A percentile compares a stretch with the other conserved stretches of the same genome.
These are phyloP conservation scores for Hyphodiscus sp. DNA, from an alignment of 2,329 filamentous ascomycete genomes.

Conservation along the genomic window DNA sequence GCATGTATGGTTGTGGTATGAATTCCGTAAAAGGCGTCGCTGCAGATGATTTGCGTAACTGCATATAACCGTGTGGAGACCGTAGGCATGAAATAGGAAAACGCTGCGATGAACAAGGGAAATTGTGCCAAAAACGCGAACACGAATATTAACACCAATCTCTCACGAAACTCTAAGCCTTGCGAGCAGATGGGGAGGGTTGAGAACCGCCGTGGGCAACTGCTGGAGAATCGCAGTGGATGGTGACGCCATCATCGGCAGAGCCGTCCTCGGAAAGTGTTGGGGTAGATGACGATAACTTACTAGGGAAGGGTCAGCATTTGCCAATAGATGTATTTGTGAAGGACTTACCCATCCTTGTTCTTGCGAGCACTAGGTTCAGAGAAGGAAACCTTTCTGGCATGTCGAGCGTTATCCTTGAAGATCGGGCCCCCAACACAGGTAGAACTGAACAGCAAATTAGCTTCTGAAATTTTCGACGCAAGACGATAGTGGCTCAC, in stretches of 20 bases:
- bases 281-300: constrained; percentile 16
- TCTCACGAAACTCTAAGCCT: constrained; percentile 14
- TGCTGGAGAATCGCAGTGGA: constrained; percentile 28
- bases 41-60: constrained; percentile 13
- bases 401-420: constrained; percentile 28
- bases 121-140: background rate
- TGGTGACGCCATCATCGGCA: constrained; percentile 26
- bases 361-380: constrained; percentile 22
- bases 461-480: background rate
- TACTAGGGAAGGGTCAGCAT: background rate
- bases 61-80: constrained; percentile 12
- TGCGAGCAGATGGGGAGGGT: constrained; percentile 27
- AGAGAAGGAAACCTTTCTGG: constrained; percentile 22
- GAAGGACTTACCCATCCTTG: constrained; percentile 22
- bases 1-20: constrained; percentile 21
- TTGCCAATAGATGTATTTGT: background rate
- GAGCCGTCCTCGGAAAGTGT: constrained; percentile 30
- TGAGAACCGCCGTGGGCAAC: constrained; percentile 20
- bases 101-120: constrained; percentile 7
- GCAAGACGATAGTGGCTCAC: constrained; percentile 10
- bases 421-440: constrained; percentile 21
- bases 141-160: background rate
- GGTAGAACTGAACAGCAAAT: constrained; percentile 5
- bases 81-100: constrained; percentile 10
- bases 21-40: constrained; percentile 20